Evolutionary conservation across 2,329 filamentous ascomycete genomes (phyloP).

Genomic region (Hymenoscyphus infarciens): DNA sequence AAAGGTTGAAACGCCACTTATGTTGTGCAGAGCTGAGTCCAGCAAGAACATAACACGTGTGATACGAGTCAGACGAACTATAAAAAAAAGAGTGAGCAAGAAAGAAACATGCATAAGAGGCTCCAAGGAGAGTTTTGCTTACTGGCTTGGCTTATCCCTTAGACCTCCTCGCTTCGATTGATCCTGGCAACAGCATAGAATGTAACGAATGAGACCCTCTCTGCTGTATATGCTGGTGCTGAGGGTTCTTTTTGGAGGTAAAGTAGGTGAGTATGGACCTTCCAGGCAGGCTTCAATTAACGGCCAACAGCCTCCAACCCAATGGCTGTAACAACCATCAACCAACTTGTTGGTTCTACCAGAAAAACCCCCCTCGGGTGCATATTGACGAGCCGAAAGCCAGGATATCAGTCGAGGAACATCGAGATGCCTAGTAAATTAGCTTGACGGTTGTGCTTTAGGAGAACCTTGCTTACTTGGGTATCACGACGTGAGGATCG

Average conservation of each 20-base stretch:
- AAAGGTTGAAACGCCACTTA: constrained; percentile 47
- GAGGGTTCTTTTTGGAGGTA: constrained; percentile 17
- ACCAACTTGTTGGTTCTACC: constrained; percentile 97
- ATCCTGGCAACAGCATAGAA: constrained; percentile 83
- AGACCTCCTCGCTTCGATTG: constrained; percentile 69
- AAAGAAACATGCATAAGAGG: constrained; percentile 20
- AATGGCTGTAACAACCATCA: constrained; percentile 97
- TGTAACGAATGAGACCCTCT: constrained; percentile 83
- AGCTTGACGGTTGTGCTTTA: constrained; percentile 20
- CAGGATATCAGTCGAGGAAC: constrained; percentile 75
- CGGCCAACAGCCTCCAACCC: constrained; percentile 94
- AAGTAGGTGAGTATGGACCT: constrained; percentile 40
- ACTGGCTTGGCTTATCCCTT: constrained; percentile 91
- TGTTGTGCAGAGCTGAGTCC: constrained; percentile 83
- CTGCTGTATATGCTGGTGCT: constrained; percentile 66
- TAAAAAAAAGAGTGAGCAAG: constrained; percentile 18
- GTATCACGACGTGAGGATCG: constrained; percentile 69
- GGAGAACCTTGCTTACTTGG: constrained; percentile 53
- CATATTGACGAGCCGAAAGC: constrained; percentile 85
- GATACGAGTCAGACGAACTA: constrained; percentile 80
- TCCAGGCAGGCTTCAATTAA: constrained; percentile 76
- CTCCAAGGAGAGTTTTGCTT: constrained; percentile 39
- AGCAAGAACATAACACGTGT: constrained; percentile 86
- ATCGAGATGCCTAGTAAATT: constrained; percentile 64
- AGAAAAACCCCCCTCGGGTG: constrained; percentile 87